Evolutionary conservation across 164 flowering plant genomes (phyloP).

Genomic region (Vitis vinifera): ASM3070453v1 NC_081820.1:557501-558000

Average conservation of each 20-base stretch:
- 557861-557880: constrained; percentile 44
- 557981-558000: constrained; percentile 67
- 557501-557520: too few relatives aligned
- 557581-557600: too few relatives aligned
- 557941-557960: constrained; percentile 55
- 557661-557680: too few relatives aligned
- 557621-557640: too few relatives aligned
- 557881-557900: constrained; percentile 75
- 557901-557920: constrained; percentile 32
- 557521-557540: too few relatives aligned
- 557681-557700: too few relatives aligned
- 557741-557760: neutral
- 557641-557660: too few relatives aligned
- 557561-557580: too few relatives aligned
- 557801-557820: constrained; percentile 97
- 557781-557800: constrained; percentile 97
- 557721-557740: constrained; percentile 20
- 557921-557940: constrained; percentile 10
- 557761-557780: constrained; percentile 74
- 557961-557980: constrained; percentile 72
- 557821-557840: constrained; percentile 78
- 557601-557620: too few relatives aligned
- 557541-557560: too few relatives aligned
- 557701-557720: constrained; percentile 4
- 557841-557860: constrained; percentile 51